phyloP scores from a whole-genome alignment of 2,329 filamentous ascomycete species.

The Magnaporthiopsis incrustans region DNA sequence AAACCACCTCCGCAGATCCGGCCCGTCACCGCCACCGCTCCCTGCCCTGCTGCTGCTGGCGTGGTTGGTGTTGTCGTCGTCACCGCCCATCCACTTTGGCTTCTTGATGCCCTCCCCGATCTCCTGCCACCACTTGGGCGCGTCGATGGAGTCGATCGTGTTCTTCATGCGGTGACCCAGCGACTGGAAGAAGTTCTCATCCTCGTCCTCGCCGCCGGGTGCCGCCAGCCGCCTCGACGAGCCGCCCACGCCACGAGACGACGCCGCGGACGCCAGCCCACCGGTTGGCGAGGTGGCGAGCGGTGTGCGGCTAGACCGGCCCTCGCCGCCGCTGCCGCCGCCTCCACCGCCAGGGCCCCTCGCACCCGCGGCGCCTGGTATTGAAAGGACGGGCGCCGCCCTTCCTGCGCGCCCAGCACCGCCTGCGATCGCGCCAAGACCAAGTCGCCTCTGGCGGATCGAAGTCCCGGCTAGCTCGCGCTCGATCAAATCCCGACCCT shows the following conservation, averaged over 20 bases:
- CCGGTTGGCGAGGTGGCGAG: conserved; percentile 12
- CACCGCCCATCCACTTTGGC: conserved; percentile 72
- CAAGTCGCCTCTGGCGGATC: conserved; percentile 40
- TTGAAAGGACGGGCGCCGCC: conserved; percentile 40
- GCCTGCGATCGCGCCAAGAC: conserved; percentile 28
- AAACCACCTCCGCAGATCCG: conserved; percentile 46
- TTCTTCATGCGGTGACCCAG: conserved; percentile 84
- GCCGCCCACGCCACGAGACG: conserved; percentile 28
- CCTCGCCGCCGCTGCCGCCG: conserved; percentile 10
- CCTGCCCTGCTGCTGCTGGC: conserved; percentile 15
- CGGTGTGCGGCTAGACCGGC: conserved; percentile 2
- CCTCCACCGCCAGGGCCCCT: not conserved
- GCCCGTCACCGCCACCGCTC: conserved; percentile 12
- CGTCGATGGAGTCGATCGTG: conserved; percentile 75
- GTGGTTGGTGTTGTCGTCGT: conserved; percentile 28
- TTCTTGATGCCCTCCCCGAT: conserved; percentile 60
- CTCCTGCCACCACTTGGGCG: conserved; percentile 75
- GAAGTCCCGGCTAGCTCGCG: conserved; percentile 66
- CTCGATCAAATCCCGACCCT: conserved; percentile 85
- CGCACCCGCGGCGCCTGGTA: conserved; percentile 27
- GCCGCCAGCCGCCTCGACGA: conserved; percentile 18
- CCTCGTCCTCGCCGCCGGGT: conserved; percentile 28
- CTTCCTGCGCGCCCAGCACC: conserved; percentile 20
- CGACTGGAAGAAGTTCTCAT: conserved; percentile 76
- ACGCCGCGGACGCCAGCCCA: conserved; percentile 22